phyloP scores from a whole-genome alignment of 331 rosid genomes.

The Malus hybrid region DNA sequence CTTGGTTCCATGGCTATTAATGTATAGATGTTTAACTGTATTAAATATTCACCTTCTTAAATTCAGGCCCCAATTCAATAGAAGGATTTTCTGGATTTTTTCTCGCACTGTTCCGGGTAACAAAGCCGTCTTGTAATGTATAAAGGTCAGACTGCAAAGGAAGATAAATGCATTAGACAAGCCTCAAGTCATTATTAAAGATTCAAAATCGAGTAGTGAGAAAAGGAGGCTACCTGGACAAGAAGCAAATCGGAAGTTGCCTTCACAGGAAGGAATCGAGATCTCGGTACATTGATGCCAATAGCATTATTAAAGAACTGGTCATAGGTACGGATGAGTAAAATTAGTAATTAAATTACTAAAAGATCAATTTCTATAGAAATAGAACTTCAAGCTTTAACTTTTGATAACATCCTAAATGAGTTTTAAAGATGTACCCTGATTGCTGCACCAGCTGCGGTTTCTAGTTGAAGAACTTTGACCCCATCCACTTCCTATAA shows the following conservation, averaged over 20 bases:
- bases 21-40: no score
- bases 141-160: slow-evolving; percentile 83
- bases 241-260: slow-evolving; percentile 98
- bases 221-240: slow-evolving; percentile 62
- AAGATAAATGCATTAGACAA: slow-evolving; percentile 8
- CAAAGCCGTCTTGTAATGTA: slow-evolving; percentile 65
- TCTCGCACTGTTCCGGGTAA: slow-evolving; percentile 64
- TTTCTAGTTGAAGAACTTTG: slow-evolving; percentile 96
- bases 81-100: slow-evolving; percentile 73
- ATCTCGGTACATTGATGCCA: slow-evolving; percentile 85
- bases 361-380: neutral
- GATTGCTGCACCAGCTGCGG: slow-evolving; percentile 99
- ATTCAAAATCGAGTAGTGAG: slow-evolving; percentile 4
- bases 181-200: slow-evolving; percentile 6
- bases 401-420: slow-evolving; percentile 2
- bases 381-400: slow-evolving; percentile 3
- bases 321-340: slow-evolving; percentile 2
- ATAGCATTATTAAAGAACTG: slow-evolving; percentile 92
- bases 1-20: no score
- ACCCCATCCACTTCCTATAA: slow-evolving; percentile 85
- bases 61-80: slow-evolving; percentile 93
- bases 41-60: slow-evolving; percentile 64
- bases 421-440: slow-evolving; percentile 41
- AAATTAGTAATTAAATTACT: neutral
- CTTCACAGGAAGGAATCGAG: slow-evolving; percentile 98